Base-by-base conservation (phyloP, 768 basidiomycete species). In the Rhodosporidiobolus odoratus region DNA sequence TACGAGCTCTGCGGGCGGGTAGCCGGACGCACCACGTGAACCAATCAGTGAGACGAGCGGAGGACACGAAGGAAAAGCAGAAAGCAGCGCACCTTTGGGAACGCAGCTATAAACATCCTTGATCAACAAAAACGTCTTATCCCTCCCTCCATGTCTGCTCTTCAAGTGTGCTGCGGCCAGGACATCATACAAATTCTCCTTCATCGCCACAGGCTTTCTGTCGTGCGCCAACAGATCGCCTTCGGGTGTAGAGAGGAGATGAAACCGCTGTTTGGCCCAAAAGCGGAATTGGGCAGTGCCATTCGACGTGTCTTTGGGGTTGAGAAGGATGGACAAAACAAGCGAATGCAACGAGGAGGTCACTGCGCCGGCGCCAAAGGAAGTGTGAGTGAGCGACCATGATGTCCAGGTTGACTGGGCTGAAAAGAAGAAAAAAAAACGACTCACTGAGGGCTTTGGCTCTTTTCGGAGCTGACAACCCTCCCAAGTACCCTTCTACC, bases 101-200 rank as follows among this genome's bases (percentile, higher is more conserved):
- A 92, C 85, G 86, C 87, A 90, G 19, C 88, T 86, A 78, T 89
- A 92, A 73, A 84, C 83, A 71, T 85, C 80, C 59, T 86, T 82
- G 38, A 91, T 83, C 63, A 85, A 80, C 5, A 83, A 82, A 65
- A 84, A 85, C 1, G 90, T 92, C 81, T 85, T 88, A 79, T 92
- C 90, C 34, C 89, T 85, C 41, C 89, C 90, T 19, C 85, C 88
- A 75, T 91, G 90, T 13, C 83, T 81, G 54, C 84, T 80, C 56
- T 82, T 82, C 21, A 82, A 84, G 72, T 91, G 90, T 70, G 85
- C 87, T 73, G 86, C 86, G 74, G 85, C 87, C 45, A 92, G 80
- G 48, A 89, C 82, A 72, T 87, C 86, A 76, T 89, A 91, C 34
- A 91, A 83, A 73, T 89, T 86, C 71, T 90, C 88, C 77, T 84